Base-by-base conservation (phyloP, 306 rosid genomes). In the Senna tora region DNA sequence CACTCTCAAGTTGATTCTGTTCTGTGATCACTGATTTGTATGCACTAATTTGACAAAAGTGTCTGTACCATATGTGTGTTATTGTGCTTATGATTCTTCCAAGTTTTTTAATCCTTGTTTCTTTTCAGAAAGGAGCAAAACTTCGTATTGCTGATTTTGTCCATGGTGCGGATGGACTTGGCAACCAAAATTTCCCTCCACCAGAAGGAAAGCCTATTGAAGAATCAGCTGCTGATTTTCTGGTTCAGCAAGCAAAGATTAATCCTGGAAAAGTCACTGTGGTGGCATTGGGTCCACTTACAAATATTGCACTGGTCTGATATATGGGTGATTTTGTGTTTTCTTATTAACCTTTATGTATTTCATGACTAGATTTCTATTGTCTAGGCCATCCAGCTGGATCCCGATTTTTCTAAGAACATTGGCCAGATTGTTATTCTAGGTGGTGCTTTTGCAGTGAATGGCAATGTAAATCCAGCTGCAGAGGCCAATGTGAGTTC, bases 381-480 rank as follows among this genome's bases (percentile, higher is more conserved):
- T 47, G 42, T 72, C 32, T 55, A 94, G 98, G 97, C 98, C 71
- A 77, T 89, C 77, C 88, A 94, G 82, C 81, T 79, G 45, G 98
- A 93, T 77, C 88, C 98, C 14, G 83, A 78, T 60, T 93, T 93
- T 56, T 53, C 66, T 12, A 87, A 86, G 81, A 91, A 87, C 78
- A 75, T 89, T 50, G 84, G 86, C 14, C 96, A 87, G 86, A 93
- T 93, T 75, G 85, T 93, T 77, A 33, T 93, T 64, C 92, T 93
- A 54, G 97, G 97, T 19, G 98, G 98, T 47, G 85, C 97, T 54
- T 93, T 93, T 82, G 82, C 84, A 5, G 98, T 93, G 49, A 89
- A 89, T 79, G 98, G 96, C 75, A 93, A 93, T 86, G 98, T 84
- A 39, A 93, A 93, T 82, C 96, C 97, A 61, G 96, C 96, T 32